Evolutionary conservation across 2,329 filamentous ascomycete species (phyloP), one percentile per base, ranked within the genome.

Genomic region (Aspergillus candidus): DNA sequence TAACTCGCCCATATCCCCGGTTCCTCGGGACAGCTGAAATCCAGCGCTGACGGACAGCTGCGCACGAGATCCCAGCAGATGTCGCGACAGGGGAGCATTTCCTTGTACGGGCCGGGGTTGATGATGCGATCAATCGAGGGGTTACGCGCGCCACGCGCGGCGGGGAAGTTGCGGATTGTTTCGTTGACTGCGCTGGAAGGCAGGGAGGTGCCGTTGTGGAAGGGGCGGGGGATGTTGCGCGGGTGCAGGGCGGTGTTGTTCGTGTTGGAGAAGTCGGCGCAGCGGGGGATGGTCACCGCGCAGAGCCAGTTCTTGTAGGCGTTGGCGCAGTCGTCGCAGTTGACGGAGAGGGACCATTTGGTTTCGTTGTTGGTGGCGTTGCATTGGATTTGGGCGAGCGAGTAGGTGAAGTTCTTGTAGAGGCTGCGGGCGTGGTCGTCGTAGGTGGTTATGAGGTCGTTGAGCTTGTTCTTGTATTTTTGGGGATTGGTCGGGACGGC

Each of bases 271-370:
- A 86, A 93, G 68, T 96, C 91, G 59, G 88, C 84, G 71, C 93
- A 98, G 27, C 90, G 86, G 1, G 93, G 93, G 49, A 98, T 93
- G 12, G 82, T 85, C 22, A 97, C 89, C 17, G 88, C 86, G 71
- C 93, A 98, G 14, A 98, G 82, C 93, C 93, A 98, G 59, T 82
- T 75, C 65, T 94, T 96, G 76, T 98, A 98, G 7, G 88, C 88
- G 1, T 63, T 59, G 12, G 74, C 79, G 67, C 93, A 98, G 65
- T 94, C 78, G 35, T 72, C 66, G 72, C 93, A 98, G 54, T 68
- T 79, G 34, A 82, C 79, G 2, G 81, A 85, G 11, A 97, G 80
- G 1, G 89, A 95, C 69, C 94, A 98, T 51, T 79, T 78, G 11
- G 86, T 80, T 30, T 83, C 82, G 2, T 78, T 69, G 0, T 78